Evolutionary conservation across 208 protist genomes (phyloP), one percentile per base, ranked within the genome.

Genomic region (Herpetomonas tarakana): DNA sequence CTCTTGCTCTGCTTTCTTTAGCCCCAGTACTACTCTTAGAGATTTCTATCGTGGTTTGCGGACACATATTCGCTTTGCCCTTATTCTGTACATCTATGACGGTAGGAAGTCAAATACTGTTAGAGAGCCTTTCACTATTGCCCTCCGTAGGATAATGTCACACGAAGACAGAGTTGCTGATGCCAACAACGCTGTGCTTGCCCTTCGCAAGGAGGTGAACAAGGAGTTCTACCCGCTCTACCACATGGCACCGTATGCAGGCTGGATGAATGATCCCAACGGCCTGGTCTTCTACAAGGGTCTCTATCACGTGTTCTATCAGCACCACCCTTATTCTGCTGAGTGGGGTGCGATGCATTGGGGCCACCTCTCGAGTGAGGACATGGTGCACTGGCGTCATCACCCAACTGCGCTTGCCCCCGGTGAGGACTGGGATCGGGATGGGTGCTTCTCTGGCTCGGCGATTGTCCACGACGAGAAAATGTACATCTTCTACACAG

Each of bases 231-330:
- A 87, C 49, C 80, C 80, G 3, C 21, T 64, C 0, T 83, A 83
- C 45, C 80, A 87, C 53, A 72, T 87, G 12, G 72, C 80, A 1
- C 80, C 80, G 1, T 83, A 77, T 38, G 74, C 71, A 2, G 60
- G 76, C 0, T 83, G 72, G 30, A 81, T 83, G 76, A 78, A 77
- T 62, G 80, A 69, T 12, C 75, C 75, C 1, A 75, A 61, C 27
- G 80, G 75, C 1, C 53, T 83, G 21, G 61, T 83, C 14, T 80
- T 67, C 44, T 79, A 78, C 54, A 79, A 82, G 57, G 75, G 71
- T 0, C 59, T 81, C 2, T 87, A 87, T 29, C 80, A 87, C 30
- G 63, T 87, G 6, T 87, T 87, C 49, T 87, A 83, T 38, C 75
- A 87, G 61, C 76, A 87, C 46, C 38, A 87, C 25, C 80, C 80